Evolutionary conservation across 2,329 filamentous ascomycete species (phyloP), one percentile per base, ranked within the genome.

Genomic region (Colletotrichum sp.): DNA sequence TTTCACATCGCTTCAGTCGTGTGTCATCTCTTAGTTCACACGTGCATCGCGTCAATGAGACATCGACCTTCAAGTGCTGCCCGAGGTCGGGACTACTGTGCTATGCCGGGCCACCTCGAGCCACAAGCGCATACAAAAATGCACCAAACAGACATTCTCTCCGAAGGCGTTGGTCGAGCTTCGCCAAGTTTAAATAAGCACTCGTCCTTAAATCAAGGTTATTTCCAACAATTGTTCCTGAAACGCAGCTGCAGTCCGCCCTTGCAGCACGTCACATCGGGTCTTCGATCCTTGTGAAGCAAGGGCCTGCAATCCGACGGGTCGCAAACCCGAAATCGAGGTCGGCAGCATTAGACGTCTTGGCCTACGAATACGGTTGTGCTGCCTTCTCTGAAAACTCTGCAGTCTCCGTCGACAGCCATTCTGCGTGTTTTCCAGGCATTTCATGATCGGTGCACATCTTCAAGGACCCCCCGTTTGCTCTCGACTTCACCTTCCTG

Each of bases 171-270:
- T 62, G 52, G 60, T 55, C 30, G 36, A 36, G 60, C 52, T 36
- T 65, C 32, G 55, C 36, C 36, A 72, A 72, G 62, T 67, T 55
- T 32, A 75, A 75, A 72, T 44, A 72, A 75, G 69, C 69, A 72
- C 69, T 55, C 24, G 18, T 49, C 60, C 30, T 64, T 32, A 62
- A 76, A 68, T 68, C 69, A 73, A 73, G 69, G 73, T 69, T 68
- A 69, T 64, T 69, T 73, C 21, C 16, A n/a, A 28, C 9, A 36
- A 39, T 15, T 66, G 24, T 52, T 18, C 32, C 62, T 75, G 69
- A 73, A 73, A 76, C 70, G 24, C 34, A 59, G 63, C 26, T 76
- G 63, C 30, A 59, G 69, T 64, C 52, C 21, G 26, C 26, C 64
- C 59, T 30, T 64, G 49, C 57, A 34, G 36, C 55, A 69, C 21